Evolutionary conservation across 2,329 filamentous ascomycete genomes (phyloP).

Genomic region (Fusarium robinianum): DNA sequence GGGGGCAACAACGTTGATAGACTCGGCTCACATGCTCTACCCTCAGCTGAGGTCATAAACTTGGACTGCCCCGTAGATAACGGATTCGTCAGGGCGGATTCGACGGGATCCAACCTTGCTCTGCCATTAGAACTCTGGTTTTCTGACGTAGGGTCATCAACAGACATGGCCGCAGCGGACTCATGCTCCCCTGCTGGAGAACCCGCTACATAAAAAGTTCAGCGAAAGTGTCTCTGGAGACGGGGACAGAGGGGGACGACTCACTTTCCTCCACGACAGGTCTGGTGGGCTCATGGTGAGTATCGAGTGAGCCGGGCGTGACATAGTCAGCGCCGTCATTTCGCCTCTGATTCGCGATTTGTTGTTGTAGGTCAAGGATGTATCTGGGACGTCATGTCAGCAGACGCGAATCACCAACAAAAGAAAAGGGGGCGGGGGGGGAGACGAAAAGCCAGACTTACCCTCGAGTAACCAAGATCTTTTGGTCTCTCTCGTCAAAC

Average conservation of each 20-base stretch:
- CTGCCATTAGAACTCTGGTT: conserved; percentile 18
- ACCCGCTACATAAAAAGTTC: no score
- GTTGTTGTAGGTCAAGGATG: conserved; percentile 43
- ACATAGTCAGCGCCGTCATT: conserved; percentile 24
- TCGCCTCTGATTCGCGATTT: conserved; percentile 20
- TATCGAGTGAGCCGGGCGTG: conserved; percentile 31
- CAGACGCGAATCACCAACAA: conserved; percentile 5
- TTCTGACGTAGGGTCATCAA: conserved; percentile 23
- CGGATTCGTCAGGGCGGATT: conserved; percentile 47
- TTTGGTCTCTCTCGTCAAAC: conserved; percentile 50
- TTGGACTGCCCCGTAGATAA: conserved; percentile 46
- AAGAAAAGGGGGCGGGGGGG: conserved; percentile 1
- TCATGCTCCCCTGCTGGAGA: no score
- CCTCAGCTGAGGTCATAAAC: conserved; percentile 48
- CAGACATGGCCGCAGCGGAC: conserved; percentile 11
- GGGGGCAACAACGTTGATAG: rapidly evolving
- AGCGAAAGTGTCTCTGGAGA: no score
- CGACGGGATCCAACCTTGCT: conserved; percentile 36
- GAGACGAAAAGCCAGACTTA: conserved; percentile 31
- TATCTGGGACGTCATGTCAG: conserved; percentile 34
- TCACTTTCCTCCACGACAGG: conserved; percentile 23
- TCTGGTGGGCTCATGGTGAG: conserved; percentile 23
- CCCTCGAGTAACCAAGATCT: conserved; percentile 54
- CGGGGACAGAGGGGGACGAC: no score
- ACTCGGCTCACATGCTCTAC: conserved; percentile 48